Conservation (phyloP, 2,329 filamentous ascomycete genomes). For the Exophiala xenobiotica region DNA sequence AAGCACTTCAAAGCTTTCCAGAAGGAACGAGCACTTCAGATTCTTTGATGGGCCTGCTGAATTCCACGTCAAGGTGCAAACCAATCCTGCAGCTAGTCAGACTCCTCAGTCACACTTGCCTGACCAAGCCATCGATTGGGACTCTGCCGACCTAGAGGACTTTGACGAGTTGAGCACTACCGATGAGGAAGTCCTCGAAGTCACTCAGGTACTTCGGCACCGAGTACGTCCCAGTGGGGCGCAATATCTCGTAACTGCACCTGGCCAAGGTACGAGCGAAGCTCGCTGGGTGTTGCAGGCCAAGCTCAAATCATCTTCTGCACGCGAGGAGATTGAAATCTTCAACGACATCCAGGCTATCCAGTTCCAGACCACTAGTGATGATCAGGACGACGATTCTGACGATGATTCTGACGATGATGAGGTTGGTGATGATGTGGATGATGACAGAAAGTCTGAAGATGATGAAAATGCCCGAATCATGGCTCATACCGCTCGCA, state of each 20-base stretch:
- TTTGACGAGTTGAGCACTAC: constrained; percentile 53
- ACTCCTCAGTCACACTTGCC: background rate
- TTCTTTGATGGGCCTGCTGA: constrained; percentile 40
- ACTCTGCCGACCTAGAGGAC: constrained; percentile 46
- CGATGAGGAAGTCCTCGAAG: constrained; percentile 42
- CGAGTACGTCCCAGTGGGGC: constrained; percentile 45
- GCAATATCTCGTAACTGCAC: constrained; percentile 55
- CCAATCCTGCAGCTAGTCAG: constrained; percentile 23
- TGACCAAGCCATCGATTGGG: constrained; percentile 39
- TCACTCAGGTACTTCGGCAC: constrained; percentile 47
- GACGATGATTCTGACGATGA: constrained; percentile 36
- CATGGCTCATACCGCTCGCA: constrained; percentile 36
- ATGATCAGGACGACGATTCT: constrained; percentile 30
- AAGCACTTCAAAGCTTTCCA: constrained; percentile 40
- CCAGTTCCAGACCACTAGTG: constrained; percentile 25
- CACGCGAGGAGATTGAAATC: constrained; percentile 33
- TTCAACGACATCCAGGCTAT: constrained; percentile 38
- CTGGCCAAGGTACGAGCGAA: constrained; percentile 46
- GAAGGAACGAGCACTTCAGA: constrained; percentile 26
- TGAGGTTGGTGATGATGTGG: constrained; percentile 35
- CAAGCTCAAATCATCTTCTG: constrained; percentile 35
- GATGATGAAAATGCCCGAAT: constrained; percentile 40
- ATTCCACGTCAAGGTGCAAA: constrained; percentile 39
- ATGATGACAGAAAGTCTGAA: constrained; percentile 42
- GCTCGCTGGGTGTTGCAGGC: constrained; percentile 49